phyloP scores from a whole-genome alignment of 331 rosid species.

The Rhamnella rubrinervis region DNA sequence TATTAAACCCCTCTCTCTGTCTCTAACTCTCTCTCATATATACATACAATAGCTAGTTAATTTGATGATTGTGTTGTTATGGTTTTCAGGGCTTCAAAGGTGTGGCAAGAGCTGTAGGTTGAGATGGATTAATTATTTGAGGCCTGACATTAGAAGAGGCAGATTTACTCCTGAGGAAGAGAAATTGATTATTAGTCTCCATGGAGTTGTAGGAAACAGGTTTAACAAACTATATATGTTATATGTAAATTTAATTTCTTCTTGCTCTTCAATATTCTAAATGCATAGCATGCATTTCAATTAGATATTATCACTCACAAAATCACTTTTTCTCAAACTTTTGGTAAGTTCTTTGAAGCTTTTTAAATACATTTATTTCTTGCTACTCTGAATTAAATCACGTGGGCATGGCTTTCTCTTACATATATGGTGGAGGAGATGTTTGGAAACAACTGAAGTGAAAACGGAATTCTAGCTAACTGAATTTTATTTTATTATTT shows the following conservation, averaged over 20 bases:
- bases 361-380: neutral
- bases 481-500: neutral
- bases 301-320: too few species aligned
- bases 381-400: neutral
- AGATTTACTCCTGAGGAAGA: constrained; percentile 78
- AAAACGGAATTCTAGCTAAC: constrained; percentile 23
- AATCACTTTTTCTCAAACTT: too few species aligned
- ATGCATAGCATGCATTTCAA: neutral
- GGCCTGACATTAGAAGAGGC: constrained; percentile 86
- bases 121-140: constrained; percentile 83
- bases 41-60: neutral
- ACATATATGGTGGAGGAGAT: neutral
- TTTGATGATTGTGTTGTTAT: neutral
- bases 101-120: constrained; percentile 81
- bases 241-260: neutral
- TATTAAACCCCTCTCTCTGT: neutral
- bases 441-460: constrained; percentile 12
- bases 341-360: too few species aligned
- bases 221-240: neutral
- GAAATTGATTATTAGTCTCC: constrained; percentile 73
- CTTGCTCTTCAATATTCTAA: neutral
- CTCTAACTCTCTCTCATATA: neutral
- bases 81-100: constrained; percentile 64
- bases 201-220: constrained; percentile 79
- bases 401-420: neutral